Conservation (phyloP, 768 basidiomycete genomes). For the Lenzites betulinus region DNA sequence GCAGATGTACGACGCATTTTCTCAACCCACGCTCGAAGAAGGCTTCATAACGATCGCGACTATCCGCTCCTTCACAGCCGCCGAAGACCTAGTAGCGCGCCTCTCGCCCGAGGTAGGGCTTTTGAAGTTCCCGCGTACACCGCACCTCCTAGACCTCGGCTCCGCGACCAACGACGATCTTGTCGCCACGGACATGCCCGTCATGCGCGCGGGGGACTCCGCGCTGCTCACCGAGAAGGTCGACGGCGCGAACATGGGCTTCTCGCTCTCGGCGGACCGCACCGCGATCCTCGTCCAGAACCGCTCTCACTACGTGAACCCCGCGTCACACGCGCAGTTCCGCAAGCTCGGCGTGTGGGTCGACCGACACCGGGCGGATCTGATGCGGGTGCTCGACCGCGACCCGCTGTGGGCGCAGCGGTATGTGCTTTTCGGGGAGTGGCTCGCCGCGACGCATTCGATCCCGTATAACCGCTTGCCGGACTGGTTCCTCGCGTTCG, state of each 20-base stretch:
- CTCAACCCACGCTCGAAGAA: constrained; percentile 47
- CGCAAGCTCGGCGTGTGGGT: constrained; percentile 57
- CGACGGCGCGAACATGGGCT: constrained; percentile 69
- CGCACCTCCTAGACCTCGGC: constrained; percentile 60
- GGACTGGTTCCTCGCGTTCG: constrained; percentile 59
- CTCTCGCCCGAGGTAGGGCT: constrained; percentile 46
- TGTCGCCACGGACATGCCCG: constrained; percentile 20
- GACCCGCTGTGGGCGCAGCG: constrained; percentile 53
- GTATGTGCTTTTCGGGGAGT: constrained; percentile 64
- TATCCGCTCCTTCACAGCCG: constrained; percentile 53
- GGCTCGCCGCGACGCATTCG: constrained; percentile 63
- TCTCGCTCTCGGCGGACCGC: constrained; percentile 53
- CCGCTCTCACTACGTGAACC: constrained; percentile 59
- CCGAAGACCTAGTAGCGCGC: constrained; percentile 45
- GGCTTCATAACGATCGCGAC: constrained; percentile 54
- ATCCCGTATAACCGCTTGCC: constrained; percentile 57
- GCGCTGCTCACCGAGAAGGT: constrained; percentile 60
- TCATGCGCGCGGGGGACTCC: constrained; percentile 29
- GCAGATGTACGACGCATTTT: constrained; percentile 52
- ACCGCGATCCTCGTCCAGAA: constrained; percentile 57
- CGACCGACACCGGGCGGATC: constrained; percentile 47
- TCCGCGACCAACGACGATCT: constrained; percentile 58
- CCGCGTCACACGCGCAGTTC: constrained; percentile 61
- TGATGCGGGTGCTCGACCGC: constrained; percentile 46
- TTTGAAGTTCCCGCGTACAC: constrained; percentile 62